Percentiles rank a stretch among this genome's conserved stretches.
Conservation (phyloP, 306 rosid species). For the Citrullus colocynthis region DNA sequence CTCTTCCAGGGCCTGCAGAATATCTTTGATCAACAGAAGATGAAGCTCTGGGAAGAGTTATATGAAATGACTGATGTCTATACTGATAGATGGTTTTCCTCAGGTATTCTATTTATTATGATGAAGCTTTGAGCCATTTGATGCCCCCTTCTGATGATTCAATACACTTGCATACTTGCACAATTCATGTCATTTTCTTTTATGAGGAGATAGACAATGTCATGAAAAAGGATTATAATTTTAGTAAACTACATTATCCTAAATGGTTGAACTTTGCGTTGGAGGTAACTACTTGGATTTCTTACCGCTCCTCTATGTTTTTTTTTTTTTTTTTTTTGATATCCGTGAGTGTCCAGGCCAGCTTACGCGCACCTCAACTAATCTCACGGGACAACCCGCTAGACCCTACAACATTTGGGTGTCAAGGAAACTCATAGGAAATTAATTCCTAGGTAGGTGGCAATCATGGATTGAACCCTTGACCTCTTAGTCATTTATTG, state of each 20-base stretch:
- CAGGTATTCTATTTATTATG: conserved; percentile 32
- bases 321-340: too few species aligned
- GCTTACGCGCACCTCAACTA: too few species aligned
- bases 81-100: conserved; percentile 86
- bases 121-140: neutral
- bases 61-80: conserved; percentile 68
- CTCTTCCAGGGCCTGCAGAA: conserved; percentile 57
- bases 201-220: neutral
- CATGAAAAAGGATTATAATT: neutral
- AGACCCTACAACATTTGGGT: too few species aligned
- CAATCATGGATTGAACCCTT: too few species aligned
- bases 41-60: conserved; percentile 55
- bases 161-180: neutral
- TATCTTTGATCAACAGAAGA: conserved; percentile 40
- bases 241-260: neutral
- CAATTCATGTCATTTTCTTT: neutral
- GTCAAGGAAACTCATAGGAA: too few species aligned
- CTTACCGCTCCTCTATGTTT: neutral
- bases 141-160: neutral
- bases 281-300: neutral
- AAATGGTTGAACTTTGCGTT: neutral
- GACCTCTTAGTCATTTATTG: too few species aligned
- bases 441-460: too few species aligned
- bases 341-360: too few species aligned
- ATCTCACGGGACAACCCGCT: too few species aligned